Evolutionary conservation across 441 rosid genomes (phyloP), one percentile per base, ranked within the genome.

Genomic region (Mallotus repandus): DNA sequence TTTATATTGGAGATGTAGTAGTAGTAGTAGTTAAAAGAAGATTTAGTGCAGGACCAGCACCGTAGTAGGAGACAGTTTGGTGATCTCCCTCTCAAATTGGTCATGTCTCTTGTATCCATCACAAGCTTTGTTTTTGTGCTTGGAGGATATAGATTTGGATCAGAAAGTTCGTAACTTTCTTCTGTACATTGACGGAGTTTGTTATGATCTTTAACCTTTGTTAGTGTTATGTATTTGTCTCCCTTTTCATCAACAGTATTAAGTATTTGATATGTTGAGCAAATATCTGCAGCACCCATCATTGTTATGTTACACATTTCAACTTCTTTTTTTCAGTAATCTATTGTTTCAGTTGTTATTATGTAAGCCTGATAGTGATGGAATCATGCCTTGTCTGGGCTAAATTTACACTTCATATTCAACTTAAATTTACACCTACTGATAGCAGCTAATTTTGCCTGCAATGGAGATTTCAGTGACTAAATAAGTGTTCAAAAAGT

Each of bases 11-110:
- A 74, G 68, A 57, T 73, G 38, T 12, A 58, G 55, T 14, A 63
- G 75, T 63, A 67, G 78, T 16, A 68, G 70, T 68, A 9, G 38
- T 22, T 66, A 13, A 1, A 57, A 19, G 72, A 59, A 59, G 7
- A 21, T 16, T 38, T 61, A 62, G 65, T 55, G 14, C 59, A 66
- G 79, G 79, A 79, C 80, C 87, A 70, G 66, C 65, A 56, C 7
- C 16, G 86, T 66, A 59, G 82, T 69, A 55, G 82, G 89, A 84
- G 91, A 84, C 96, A 71, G 90, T 90, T 90, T 87, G 70, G 88
- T 86, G 91, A 87, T 90, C 91, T 83, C 87, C 87, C 77, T 74
- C 82, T 80, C 75, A 55, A 55, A 50, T 68, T 53, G 81, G 82
- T 68, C 84, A 54, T 29, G 22, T 71, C 19, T 53, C 61, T 68